Evolutionary conservation across 495 filamentous ascomycete genomes (phyloP).

Genomic region (Clohesyomyces aquaticus): DNA sequence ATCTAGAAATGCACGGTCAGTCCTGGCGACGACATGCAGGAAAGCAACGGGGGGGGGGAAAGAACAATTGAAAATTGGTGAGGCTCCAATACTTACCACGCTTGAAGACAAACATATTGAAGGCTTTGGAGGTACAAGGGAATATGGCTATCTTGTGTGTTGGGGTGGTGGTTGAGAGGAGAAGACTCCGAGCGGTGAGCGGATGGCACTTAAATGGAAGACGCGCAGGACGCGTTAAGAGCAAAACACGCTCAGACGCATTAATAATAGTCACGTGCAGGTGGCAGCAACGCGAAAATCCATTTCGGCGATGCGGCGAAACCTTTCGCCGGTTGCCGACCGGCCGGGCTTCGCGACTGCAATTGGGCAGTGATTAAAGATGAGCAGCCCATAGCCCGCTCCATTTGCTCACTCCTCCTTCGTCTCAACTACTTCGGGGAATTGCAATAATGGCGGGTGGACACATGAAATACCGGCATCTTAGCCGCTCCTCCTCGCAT

Average conservation of each 20-base stretch:
- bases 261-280: conserved; percentile 9
- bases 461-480: conserved; percentile 79
- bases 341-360: neutral
- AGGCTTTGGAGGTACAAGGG: conserved; percentile 9
- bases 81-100: conserved; percentile 57
- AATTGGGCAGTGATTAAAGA: too few relatives aligned
- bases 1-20: conserved; percentile 59
- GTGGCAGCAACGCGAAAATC: conserved; percentile 1
- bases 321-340: neutral
- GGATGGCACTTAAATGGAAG: conserved; percentile 27
- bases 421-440: neutral
- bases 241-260: conserved; percentile 9
- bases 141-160: conserved; percentile 25
- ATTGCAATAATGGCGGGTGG: conserved; percentile 75
- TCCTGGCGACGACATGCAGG: conserved; percentile 7
- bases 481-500: conserved; percentile 81
- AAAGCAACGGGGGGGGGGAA: conserved; percentile 10
- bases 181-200: conserved; percentile 5
- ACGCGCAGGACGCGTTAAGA: conserved; percentile 21
- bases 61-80: conserved; percentile 41
- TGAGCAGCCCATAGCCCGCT: neutral
- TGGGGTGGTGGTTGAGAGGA: conserved; percentile 25
- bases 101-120: conserved; percentile 71
- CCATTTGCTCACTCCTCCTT: neutral
- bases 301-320: conserved; percentile 4